Evolutionary conservation across 441 rosid genomes (phyloP), one percentile per base, ranked within the genome.

Genomic region (Eruca vesicaria): DNA sequence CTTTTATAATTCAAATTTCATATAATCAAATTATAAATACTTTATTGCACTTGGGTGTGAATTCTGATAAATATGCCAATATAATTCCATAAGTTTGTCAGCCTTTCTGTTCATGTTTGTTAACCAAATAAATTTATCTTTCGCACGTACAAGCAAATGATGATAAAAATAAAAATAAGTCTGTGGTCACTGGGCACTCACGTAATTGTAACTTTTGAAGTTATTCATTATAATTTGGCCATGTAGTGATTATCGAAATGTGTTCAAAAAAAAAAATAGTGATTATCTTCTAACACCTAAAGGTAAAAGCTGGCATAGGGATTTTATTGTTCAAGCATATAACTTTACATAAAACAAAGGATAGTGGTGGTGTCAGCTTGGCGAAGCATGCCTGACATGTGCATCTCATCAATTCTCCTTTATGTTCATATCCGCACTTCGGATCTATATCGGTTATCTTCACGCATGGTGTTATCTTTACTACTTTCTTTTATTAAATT

Each of bases 351-450:
- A 68, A 21, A 85, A 81, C 90, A 90, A 78, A 79, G 66, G 10
- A 31, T 81, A 83, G 90, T 85, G 90, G 84, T 36, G 77, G 87
- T 86, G 90, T 84, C 88, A 85, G 88, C 72, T 58, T 64, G 71
- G 75, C 82, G 71, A 7, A 80, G 85, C 88, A 80, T 82, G 85
- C 86, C 72, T 75, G 71, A 72, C 72, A 69, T 70, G 58, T 57
- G 59, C 21, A 65, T 69, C 74, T 80, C 75, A 66, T 57, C 58
- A 75, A 77, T 35, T 77, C 58, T 35, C 76, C 76, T 77, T 77
- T 77, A 77, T 77, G 63, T 77, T 65, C 61, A 43, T 71, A 65
- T 71, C 72, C 72, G 23, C 70, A 76, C 79, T 76, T 23, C 38
- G 56, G 57, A 75, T 68, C 74, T 63, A 76, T 41, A 55, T 69